Percentiles rank a stretch among this genome's conserved stretches.
phyloP scores from a whole-genome alignment of 2,329 filamentous ascomycete species.

The Aspergillus puulaauensis region DNA sequence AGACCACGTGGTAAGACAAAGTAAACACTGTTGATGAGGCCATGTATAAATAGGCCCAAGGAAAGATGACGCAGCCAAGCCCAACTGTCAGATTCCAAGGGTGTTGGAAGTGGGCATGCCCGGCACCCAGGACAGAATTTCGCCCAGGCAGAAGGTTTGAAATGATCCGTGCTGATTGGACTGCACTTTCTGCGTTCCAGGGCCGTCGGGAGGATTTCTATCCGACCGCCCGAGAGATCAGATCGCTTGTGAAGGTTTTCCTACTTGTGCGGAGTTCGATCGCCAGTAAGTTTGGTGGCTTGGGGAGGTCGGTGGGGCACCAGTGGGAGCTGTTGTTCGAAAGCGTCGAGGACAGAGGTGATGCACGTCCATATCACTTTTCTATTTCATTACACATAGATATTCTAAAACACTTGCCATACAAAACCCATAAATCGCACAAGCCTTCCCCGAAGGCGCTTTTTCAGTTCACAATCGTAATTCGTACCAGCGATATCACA shows the following conservation, averaged over 20 bases:
- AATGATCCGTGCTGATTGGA: neutral
- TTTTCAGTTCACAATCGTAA: constrained; percentile 12
- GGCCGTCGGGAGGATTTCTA: neutral
- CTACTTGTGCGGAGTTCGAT: neutral
- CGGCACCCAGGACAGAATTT: neutral
- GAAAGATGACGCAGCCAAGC: no score
- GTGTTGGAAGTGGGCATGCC: neutral
- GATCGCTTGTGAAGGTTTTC: no score
- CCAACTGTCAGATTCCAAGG: neutral
- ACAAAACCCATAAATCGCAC: constrained; percentile 5
- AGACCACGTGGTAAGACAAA: neutral
- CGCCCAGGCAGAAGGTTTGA: constrained; percentile 1
- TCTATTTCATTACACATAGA: constrained; percentile 13
- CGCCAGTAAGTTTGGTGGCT: neutral
- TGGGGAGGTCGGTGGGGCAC: neutral
- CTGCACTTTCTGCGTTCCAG: neutral
- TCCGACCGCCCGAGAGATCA: neutral
- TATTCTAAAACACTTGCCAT: constrained; percentile 10
- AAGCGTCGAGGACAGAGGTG: neutral
- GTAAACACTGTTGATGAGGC: neutral
- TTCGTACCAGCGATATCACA: constrained; percentile 2
- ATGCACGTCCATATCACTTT: constrained; percentile 7
- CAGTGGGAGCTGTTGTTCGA: neutral
- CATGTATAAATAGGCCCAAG: neutral
- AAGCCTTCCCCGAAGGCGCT: constrained; percentile 4